Base-by-base conservation (phyloP, 306 rosid species). In the Castanea mollissima region DNA sequence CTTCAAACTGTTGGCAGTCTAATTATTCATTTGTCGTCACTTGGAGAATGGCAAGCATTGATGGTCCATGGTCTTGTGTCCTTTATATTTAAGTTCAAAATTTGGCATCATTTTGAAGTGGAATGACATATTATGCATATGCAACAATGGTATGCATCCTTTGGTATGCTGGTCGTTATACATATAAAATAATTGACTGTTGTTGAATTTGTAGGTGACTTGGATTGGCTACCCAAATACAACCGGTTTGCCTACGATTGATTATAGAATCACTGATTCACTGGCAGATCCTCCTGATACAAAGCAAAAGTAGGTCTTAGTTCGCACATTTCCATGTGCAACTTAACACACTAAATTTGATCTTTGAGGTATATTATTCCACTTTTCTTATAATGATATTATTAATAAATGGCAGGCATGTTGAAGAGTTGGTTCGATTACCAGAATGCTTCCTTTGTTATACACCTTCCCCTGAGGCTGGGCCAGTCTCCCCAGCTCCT, bases 161-260 rank as follows among this genome's bases (percentile, higher is more conserved):
- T 68, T 20, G 72, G 13, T 34, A 35, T 11, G 7, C 13, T 35
- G 72, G 49, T 68, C 72, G 25, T 29, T 46, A 55, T 72, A 35
- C 57, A 14, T 58, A 18, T 82, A 76, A 63, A 67, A 2, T 82
- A 62, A 25, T 55, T 74, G 63, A 31, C 55, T 63, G 15, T 79
- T 89, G 65, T 79, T 78, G 81, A 79, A 76, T 78, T 14, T 79
- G 70, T 82, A 95, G 99, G 99, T 91, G 69, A 93, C 98, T 79
- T 95, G 99, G 99, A 95, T 95, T 82, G 99, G 99, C 69, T 95
- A 95, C 82, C 99, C 99, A 44, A 95, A 95, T 86, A 95, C 99
- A 68, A 95, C 99, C 67, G 99, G 99, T 71, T 91, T 95, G 89
- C 98, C 98, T 68, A 75, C 98, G 20, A 89, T 95, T 86, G 99